Evolutionary conservation across 2,329 filamentous ascomycete genomes (phyloP), one percentile per base, ranked within the genome.

Genomic region (Zymoseptoria crescenta): DNA sequence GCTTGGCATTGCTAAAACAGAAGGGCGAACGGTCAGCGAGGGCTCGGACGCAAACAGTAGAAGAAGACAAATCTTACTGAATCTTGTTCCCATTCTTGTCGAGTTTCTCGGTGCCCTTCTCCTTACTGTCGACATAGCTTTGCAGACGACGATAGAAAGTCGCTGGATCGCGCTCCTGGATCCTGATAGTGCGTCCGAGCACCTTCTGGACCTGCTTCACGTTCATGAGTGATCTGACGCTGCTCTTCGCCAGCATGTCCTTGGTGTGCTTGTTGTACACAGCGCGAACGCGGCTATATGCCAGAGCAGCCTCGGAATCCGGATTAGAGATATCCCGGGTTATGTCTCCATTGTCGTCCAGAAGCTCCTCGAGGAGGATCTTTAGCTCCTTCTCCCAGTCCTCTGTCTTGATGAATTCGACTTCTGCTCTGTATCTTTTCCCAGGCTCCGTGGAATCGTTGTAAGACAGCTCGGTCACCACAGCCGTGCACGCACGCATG

Each of bases 401-500:
- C 0, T 74, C 72, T 0, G 56, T 63, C 9, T 73, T 70, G 52
- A 87, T 80, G 65, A 86, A 87, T 55, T 85, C 79, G 10, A 87
- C 76, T 53, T 83, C 78, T 0, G 81, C 83, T 1, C 74, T 71
- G 62, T 86, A 87, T 59, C 67, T 74, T 7, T 64, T 63, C 4
- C 52, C 55, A 0, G 74, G 69, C 4, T 78, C 68, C 0, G 74
- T 66, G 7, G 73, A 77, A 24, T 76, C 16, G 55, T 86, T 86
- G 70, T 77, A 86, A 0, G 78, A 79, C 1, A 87, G 77, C 64
- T 87, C 83, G 0, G 83, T 87, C 0, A 84, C 78, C 0, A 83
- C 81, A 0, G 83, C 82, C 0, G 84, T 87, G 58, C 83, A 86
- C 0, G 84, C 83, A 28, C 81, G 73, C 78, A 86, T 82, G 66